These are phyloP conservation scores for Fusarium cicatricum DNA, from an alignment of 2,329 filamentous ascomycete genomes.

Conservation along the genomic window DNA sequence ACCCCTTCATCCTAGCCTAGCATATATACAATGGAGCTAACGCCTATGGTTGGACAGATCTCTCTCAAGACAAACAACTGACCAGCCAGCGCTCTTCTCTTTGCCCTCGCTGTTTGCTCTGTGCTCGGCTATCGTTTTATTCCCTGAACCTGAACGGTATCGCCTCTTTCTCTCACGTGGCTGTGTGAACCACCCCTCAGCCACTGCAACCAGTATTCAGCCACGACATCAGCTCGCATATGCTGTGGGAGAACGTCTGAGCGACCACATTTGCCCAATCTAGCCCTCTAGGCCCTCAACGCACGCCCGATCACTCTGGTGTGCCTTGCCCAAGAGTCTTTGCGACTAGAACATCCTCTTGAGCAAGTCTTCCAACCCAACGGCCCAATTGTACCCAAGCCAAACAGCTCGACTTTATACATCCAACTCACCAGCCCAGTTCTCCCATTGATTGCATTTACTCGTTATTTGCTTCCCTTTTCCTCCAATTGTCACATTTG, in stretches of 20 bases:
- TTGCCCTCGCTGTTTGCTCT: conserved; percentile 30
- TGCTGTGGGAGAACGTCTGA: conserved; percentile 64
- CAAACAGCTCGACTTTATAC: conserved; percentile 47
- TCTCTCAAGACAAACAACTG: conserved; percentile 36
- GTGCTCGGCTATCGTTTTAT: conserved; percentile 13
- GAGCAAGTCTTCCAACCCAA: conserved; percentile 45
- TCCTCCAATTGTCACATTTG: conserved; percentile 13
- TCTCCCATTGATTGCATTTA: conserved; percentile 34
- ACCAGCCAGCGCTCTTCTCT: conserved; percentile 37
- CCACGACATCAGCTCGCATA: conserved; percentile 65
- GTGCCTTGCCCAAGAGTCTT: conserved; percentile 56
- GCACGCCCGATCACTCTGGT: conserved; percentile 66
- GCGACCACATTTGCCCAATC: conserved; percentile 56
- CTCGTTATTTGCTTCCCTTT: conserved; percentile 32
- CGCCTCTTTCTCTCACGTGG: conserved; percentile 53
- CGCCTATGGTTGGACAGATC: conserved; percentile 49
- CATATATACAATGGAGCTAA: conserved; percentile 48
- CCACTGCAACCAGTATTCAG: conserved; percentile 45
- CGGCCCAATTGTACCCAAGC: conserved; percentile 57
- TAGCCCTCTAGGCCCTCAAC: conserved; percentile 69
- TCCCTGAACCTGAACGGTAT: conserved; percentile 11
- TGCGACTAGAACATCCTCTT: conserved; percentile 38
- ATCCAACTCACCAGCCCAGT: conserved; percentile 40
- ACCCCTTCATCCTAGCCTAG: conserved; percentile 37
- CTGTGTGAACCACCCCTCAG: conserved; percentile 47